Conservation (phyloP, 305 asterid species). For the Solanum chacoense region DNA sequence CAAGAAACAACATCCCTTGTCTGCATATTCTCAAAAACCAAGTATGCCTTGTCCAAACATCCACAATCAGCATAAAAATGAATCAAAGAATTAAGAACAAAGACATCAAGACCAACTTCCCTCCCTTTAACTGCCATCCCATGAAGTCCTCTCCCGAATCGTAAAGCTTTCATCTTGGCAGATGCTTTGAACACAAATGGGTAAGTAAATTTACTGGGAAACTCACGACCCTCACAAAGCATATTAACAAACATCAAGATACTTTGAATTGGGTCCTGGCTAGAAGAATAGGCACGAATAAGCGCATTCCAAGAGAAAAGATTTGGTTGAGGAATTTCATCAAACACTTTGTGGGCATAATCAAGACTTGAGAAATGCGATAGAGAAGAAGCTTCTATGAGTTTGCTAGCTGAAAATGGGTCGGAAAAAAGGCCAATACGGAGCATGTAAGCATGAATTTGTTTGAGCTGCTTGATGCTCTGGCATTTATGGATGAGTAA, state of each 20-base stretch:
- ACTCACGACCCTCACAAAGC: slow-evolving; percentile 27
- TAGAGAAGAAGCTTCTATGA: slow-evolving; percentile 37
- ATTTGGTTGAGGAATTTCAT: slow-evolving; percentile 66
- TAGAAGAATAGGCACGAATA: slow-evolving; percentile 49
- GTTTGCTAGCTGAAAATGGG: slow-evolving; percentile 68
- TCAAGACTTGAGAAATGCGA: slow-evolving; percentile 43
- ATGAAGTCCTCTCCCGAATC: slow-evolving; percentile 51
- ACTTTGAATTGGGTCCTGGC: slow-evolving; percentile 24
- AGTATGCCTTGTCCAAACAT: slow-evolving; percentile 39
- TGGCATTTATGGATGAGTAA: slow-evolving; percentile 41
- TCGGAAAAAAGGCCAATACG: slow-evolving; percentile 56
- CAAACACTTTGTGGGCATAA: slow-evolving; percentile 63
- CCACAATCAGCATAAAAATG: slow-evolving; percentile 59
- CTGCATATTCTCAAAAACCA: slow-evolving; percentile 36
- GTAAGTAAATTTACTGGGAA: slow-evolving; percentile 60
- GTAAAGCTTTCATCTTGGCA: slow-evolving; percentile 30
- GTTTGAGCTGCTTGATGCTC: slow-evolving; percentile 38
- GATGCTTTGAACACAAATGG: slow-evolving; percentile 73
- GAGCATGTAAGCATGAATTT: slow-evolving; percentile 69
- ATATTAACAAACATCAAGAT: slow-evolving; percentile 32
- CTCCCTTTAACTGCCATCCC: slow-evolving; percentile 61
- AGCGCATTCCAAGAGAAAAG: slow-evolving; percentile 65
- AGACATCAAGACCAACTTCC: slow-evolving; percentile 30
- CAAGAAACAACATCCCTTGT: slow-evolving; percentile 63
- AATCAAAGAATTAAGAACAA: slow-evolving; percentile 45